Evolutionary conservation across 192 early-diverging fungal genomes (phyloP), one percentile per base, ranked within the genome.

Genomic region (Cladochytrium replicatum): DNA sequence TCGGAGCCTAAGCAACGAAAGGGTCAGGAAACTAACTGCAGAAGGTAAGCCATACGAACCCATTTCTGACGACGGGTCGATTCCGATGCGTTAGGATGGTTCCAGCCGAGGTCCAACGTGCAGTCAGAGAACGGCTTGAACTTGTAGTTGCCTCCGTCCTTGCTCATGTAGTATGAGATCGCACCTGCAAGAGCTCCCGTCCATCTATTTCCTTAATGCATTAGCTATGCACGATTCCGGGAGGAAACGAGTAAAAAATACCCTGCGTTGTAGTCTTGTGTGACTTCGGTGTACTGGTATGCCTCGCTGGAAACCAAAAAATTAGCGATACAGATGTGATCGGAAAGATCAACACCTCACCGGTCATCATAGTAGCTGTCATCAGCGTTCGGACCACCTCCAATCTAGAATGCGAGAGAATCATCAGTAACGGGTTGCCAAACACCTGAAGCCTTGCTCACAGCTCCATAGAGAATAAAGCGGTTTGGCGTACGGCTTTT

Each of bases 401-500:
- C 59, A 22, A 61, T n/a, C n/a, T n/a, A n/a, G n/a, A n/a, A n/a
- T n/a, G n/a, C n/a, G n/a, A n/a, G n/a, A n/a, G n/a, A n/a, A n/a
- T n/a, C n/a, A n/a, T n/a, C n/a, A n/a, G n/a, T n/a, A n/a, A n/a
- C n/a, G n/a, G n/a, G n/a, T n/a, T n/a, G n/a, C n/a, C n/a, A n/a
- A n/a, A n/a, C n/a, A n/a, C n/a, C n/a, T n/a, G n/a, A n/a, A n/a
- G n/a, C n/a, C n/a, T n/a, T n/a, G n/a, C n/a, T n/a, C n/a, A n/a
- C 43, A 9, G 59, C 59, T 9, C 59, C 59, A 50, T 68, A 39
- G 71, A 76, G 52, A 23, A 75, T 62, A 42, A 68, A 68, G 8
- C 64, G 54, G 24, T 75, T 64, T 9, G 44, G 38, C 2, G 60
- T 71, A 21, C 54, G 46, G n/a, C 54, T 49, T 22, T 49, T 47